A percentile compares a stretch with the other conserved stretches of the same genome.
Conservation (phyloP, 257 asterid genomes). For the Coffea eugenioides region DNA sequence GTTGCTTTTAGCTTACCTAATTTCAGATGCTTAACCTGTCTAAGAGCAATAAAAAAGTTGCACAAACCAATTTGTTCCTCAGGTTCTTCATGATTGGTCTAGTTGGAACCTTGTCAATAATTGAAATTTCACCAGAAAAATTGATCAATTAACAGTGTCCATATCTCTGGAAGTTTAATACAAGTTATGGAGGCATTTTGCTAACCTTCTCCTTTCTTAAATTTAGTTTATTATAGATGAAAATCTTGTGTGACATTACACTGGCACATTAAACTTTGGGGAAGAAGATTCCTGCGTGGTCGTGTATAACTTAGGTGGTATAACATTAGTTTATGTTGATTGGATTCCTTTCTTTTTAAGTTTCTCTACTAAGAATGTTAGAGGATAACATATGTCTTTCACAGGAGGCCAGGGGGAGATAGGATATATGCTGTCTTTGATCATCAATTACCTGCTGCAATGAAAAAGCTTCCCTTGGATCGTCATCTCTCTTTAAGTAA, state of each 20-base stretch:
- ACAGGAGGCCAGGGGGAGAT: constrained; percentile 96
- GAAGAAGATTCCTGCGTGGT: neutral
- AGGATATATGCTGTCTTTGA: constrained; percentile 90
- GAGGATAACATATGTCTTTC: constrained; percentile 15
- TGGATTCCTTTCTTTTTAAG: neutral
- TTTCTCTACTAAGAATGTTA: neutral
- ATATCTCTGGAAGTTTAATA: too few species aligned
- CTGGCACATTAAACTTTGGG: neutral
- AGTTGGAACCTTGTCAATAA: neutral
- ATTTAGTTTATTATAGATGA: neutral
- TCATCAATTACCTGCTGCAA: constrained; percentile 92
- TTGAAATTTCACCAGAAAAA: too few species aligned
- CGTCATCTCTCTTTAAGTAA: constrained; percentile 89
- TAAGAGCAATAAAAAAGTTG: neutral
- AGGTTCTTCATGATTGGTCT: neutral
- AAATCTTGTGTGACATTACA: neutral
- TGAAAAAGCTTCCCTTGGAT: constrained; percentile 93
- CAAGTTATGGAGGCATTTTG: neutral
- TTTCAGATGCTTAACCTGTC: too few species aligned
- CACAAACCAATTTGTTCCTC: neutral
- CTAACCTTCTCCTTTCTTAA: neutral
- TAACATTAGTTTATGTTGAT: neutral
- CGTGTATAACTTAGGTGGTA: neutral
- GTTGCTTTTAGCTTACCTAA: too few species aligned
- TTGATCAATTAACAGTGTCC: too few species aligned